A percentile compares a stretch with the other conserved stretches of the same genome.
phyloP scores from a whole-genome alignment of 495 filamentous ascomycete genomes.

The Penicillium soppii region DNA sequence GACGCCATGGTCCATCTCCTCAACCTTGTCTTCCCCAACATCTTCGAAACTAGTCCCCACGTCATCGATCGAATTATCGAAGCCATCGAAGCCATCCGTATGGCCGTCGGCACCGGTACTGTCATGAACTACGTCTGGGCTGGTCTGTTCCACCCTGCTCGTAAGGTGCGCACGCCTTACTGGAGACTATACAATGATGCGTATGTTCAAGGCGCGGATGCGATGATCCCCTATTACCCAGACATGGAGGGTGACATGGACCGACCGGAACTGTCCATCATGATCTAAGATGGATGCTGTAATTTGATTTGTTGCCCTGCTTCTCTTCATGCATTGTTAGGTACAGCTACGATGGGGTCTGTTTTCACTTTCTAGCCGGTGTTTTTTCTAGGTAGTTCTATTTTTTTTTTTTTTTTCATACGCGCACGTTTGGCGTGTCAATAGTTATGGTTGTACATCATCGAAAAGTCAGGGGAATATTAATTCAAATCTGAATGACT shows the following conservation, averaged over 20 bases:
- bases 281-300: conserved; percentile 56
- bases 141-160: conserved; percentile 92
- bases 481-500: neutral
- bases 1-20: conserved; percentile 98
- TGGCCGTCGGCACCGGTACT: conserved; percentile 86
- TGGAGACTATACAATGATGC: conserved; percentile 96
- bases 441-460: conserved; percentile 24
- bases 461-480: conserved; percentile 19
- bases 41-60: conserved; percentile 98
- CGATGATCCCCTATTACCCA: conserved; percentile 95
- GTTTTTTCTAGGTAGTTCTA: conserved; percentile 10
- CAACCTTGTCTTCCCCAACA: conserved; percentile 92
- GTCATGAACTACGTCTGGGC: conserved; percentile 98
- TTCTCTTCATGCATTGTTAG: conserved; percentile 23
- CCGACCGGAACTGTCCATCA: conserved; percentile 77
- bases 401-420: conserved; percentile 20
- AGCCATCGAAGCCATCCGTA: conserved; percentile 92
- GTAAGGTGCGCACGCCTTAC: conserved; percentile 90
- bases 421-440: conserved; percentile 27
- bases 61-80: conserved; percentile 98
- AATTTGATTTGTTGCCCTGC: conserved; percentile 12
- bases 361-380: conserved; percentile 21
- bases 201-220: conserved; percentile 92
- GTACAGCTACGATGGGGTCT: conserved; percentile 11
- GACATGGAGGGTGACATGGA: conserved; percentile 74